These are phyloP conservation scores for Phanerochaete sordida DNA, from an alignment of 768 basidiomycete genomes.

Conservation along the genomic window DNA sequence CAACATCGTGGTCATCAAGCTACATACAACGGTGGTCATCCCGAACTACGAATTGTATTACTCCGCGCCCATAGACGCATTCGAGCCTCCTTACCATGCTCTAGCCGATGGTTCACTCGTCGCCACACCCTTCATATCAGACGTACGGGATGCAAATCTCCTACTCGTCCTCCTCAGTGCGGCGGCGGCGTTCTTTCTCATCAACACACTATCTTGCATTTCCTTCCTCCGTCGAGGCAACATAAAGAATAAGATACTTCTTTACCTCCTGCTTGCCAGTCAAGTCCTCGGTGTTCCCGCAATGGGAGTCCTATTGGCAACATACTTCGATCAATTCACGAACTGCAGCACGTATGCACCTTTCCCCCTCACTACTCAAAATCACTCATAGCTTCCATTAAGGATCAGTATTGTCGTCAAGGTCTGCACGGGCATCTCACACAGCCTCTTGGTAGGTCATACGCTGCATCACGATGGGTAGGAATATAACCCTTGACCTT, in stretches of 20 bases:
- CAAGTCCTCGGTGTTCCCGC: conserved; percentile 49
- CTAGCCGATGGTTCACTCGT: conserved; percentile 59
- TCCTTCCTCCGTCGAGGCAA: conserved; percentile 52
- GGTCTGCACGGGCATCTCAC: conserved; percentile 14
- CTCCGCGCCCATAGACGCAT: conserved; percentile 37
- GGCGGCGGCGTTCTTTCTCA: conserved; percentile 46
- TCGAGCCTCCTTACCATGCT: conserved; percentile 44
- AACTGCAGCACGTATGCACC: conserved; percentile 49
- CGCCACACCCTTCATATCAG: conserved; percentile 41
- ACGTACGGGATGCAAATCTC: conserved; percentile 37
- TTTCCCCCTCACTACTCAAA: neutral
- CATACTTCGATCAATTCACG: conserved; percentile 38
- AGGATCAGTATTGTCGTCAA: conserved; percentile 17
- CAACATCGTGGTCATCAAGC: conserved; percentile 45
- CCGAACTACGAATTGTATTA: conserved; percentile 45
- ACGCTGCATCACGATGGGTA: neutral
- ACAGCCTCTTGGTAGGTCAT: conserved; percentile 21
- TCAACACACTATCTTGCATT: conserved; percentile 48
- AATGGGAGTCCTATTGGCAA: conserved; percentile 40
- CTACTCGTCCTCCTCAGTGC: conserved; percentile 46
- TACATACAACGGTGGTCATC: conserved; percentile 48
- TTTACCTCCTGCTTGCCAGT: conserved; percentile 52
- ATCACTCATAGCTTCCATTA: neutral
- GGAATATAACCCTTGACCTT: neutral
- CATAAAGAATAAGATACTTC: conserved; percentile 56